Base-by-base conservation (phyloP, 441 rosid species). In the Syzygium syzygioides region DNA sequence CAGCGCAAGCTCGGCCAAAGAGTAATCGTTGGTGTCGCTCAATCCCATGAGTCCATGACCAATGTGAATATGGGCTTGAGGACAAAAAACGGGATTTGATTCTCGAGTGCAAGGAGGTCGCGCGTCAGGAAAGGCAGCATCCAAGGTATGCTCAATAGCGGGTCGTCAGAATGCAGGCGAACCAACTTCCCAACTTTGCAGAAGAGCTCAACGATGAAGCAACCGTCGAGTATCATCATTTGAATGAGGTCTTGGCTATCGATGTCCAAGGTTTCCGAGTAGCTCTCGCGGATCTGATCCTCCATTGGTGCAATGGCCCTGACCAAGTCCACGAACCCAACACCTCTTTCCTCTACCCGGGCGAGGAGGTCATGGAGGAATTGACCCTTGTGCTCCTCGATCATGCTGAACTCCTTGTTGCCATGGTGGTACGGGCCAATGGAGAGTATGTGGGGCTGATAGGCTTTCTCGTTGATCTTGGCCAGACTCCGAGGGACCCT, bases 391-490 rank as follows among this genome's bases (percentile, higher is more conserved):
- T 94, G 94, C 86, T 94, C 93, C 86, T 94, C 90, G 60, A 94
- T 90, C 91, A 93, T 91, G 85, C 62, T 54, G 55, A 96, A 93
- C 34, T 90, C 90, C 18, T 55, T 59, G 55, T 88, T 50, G 20
- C 92, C 93, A 18, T 93, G 90, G 92, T 94, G 92, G 79, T 90
- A 93, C 6, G 98, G 98, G 23, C 98, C 97, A 5, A 96, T 91
- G 19, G 98, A 95, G 89, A 95, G 95, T 23, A 94, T 93, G 55
- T 90, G 94, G 28, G 98, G 98, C 86, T 92, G 92, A 37, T 94
- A 94, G 59, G 92, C 93, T 89, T 89, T 91, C 18, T 91, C 91
- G 88, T 96, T 93, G 86, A 79, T 88, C 26, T 96, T 94, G 7
- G 90, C 90, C 60, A 96, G 91, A 92, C 94, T 94, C 19, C 89